Evolutionary conservation across 73 alveolate species (phyloP).

Genomic region (Urostyla sp.): DNA sequence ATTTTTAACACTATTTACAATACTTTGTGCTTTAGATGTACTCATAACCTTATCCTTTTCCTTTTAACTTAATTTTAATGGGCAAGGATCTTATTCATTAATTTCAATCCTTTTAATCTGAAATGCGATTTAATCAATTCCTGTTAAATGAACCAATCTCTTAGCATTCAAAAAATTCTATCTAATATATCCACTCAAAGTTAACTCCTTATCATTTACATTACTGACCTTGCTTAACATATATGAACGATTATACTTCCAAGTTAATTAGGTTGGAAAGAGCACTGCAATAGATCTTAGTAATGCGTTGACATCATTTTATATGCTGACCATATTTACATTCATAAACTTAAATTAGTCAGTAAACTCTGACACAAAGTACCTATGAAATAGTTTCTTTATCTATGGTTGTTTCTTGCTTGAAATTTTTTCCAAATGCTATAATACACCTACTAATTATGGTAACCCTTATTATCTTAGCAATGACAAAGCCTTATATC

Average conservation of each 20-base stretch:
- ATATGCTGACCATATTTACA: conserved; percentile 52
- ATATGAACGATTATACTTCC: conserved; percentile 88
- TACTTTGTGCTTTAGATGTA: conserved; percentile 33
- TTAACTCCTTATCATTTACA: conserved; percentile 69
- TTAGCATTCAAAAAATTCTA: conserved; percentile 87
- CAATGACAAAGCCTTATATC: conserved; percentile 86
- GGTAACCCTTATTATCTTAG: conserved; percentile 96
- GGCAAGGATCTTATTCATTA: conserved; percentile 82
- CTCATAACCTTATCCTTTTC: conserved; percentile 54
- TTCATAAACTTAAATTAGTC: conserved; percentile 75
- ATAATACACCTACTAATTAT: conserved; percentile 88
- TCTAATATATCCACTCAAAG: conserved; percentile 89
- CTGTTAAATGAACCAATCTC: conserved; percentile 94
- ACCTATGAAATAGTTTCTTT: conserved; percentile 90
- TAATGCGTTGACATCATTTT: conserved; percentile 78
- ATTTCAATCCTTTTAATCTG: conserved; percentile 74
- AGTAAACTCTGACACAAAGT: conserved; percentile 91
- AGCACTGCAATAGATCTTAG: conserved; percentile 81
- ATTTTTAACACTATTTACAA: background rate
- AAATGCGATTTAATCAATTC: conserved; percentile 87
- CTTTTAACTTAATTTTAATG: conserved; percentile 71
- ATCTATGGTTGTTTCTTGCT: conserved; percentile 86
- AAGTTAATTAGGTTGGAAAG: conserved; percentile 79
- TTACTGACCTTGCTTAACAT: conserved; percentile 85
- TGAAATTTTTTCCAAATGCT: conserved; percentile 79